Base-by-base conservation (phyloP, 2,329 filamentous ascomycete genomes). In the Colletotrichum falcatum region DNA sequence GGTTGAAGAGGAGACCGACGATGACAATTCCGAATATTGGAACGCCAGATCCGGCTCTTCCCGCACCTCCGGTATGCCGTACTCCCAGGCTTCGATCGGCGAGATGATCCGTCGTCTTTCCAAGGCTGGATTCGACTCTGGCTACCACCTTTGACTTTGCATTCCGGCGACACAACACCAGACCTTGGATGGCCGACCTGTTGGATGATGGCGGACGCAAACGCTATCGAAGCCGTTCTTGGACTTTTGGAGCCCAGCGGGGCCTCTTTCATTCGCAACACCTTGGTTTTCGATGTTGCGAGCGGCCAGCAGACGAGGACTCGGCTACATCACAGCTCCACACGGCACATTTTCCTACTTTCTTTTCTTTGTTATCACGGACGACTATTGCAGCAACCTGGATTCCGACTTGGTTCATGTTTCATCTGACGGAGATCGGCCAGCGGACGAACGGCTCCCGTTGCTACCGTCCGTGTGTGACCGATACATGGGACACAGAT, bases 81-180 rank as follows among this genome's bases (percentile, higher is more conserved):
- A 60, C 42, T 64, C 49, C 26, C 46, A 49, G 23, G 54, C 66
- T 14, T 70, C 69, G 18, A 44, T 70, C 14, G 53, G 62, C 5
- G 66, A 71, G 62, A 66, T 65, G 39, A 42, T 39, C 16, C 49
- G 16, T 37, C 53, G 51, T 18, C 30, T 59, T n/a, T 54, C 55
- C 44, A 48, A 46, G 26, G 59, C 51, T 20, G 53, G 59, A 3
- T 28, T 62, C 26, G 33, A 51, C 30, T 30, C 61, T 42, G 61
- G 61, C 20, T 61, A 61, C 23, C 9, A 20, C 44, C n/a, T 61
- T 8, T 37, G 26, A 37, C 20, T 16, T 26, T 23, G 42, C 6
- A 6, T 7, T 61, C 11, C 7, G 18, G 11, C 28, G 18, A 26
- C 18, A 4, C 30, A 6, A 20, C 2, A 39, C 18, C 35, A 23